These are phyloP conservation scores for Coriolopsis trogii DNA, from an alignment of 1,284 basidiomycete species.

Conservation along the genomic window DNA sequence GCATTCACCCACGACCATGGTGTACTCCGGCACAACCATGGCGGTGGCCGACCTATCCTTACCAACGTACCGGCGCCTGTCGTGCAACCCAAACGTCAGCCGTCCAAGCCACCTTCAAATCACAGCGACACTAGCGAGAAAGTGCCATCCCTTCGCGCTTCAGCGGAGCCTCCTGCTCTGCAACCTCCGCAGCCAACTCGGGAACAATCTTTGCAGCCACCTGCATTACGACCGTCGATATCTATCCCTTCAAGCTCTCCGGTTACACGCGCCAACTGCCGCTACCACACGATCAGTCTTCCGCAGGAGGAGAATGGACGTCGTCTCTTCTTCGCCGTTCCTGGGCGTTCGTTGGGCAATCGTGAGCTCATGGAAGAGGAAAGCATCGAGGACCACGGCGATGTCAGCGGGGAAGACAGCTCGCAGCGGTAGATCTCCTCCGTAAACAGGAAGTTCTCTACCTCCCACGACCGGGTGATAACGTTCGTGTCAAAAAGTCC, in stretches of 20 bases:
- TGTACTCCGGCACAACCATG: conserved; percentile 37
- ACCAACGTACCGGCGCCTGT: no score
- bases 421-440: conserved; percentile 63
- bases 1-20: conserved; percentile 36
- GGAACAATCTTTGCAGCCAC: background rate
- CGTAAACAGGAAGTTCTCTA: conserved; percentile 68
- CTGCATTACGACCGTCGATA: background rate
- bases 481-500: no score
- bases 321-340: conserved; percentile 61
- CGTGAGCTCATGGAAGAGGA: conserved; percentile 57
- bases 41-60: no score
- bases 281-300: conserved; percentile 66
- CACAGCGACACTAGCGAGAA: background rate
- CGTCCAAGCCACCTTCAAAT: conserved; percentile 10
- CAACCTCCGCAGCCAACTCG: background rate
- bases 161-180: conserved; percentile 7
- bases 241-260: conserved; percentile 19
- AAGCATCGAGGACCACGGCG: conserved; percentile 60
- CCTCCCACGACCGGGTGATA: conserved; percentile 44
- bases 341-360: conserved; percentile 64
- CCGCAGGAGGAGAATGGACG: conserved; percentile 53
- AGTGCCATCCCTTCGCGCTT: conserved; percentile 6
- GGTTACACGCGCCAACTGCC: conserved; percentile 60
- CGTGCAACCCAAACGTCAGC: conserved; percentile 13
- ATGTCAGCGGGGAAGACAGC: conserved; percentile 56